These are phyloP conservation scores for Pichia scutulata DNA, from an alignment of 805 yeast genomes.

Conservation along the genomic window DNA sequence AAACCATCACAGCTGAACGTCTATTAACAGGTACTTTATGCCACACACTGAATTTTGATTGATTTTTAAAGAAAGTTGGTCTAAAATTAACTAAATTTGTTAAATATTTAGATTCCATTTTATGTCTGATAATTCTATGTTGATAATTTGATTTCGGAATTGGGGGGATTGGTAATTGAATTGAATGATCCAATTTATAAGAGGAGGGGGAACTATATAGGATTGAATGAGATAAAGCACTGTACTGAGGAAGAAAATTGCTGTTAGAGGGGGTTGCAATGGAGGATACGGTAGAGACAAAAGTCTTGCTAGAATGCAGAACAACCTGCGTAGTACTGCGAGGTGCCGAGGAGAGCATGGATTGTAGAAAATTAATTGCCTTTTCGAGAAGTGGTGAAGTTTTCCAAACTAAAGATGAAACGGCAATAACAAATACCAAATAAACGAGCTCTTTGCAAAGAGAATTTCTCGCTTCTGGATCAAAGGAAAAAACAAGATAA, in stretches of 20 bases:
- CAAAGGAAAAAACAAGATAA: neutral
- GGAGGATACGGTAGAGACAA: neutral
- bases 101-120: conserved; percentile 29
- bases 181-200: neutral
- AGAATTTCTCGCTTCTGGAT: neutral
- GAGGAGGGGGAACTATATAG: neutral
- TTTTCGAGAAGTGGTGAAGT: neutral
- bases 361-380: neutral
- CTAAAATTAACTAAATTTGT: conserved; percentile 29
- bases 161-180: conserved; percentile 3
- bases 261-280: neutral
- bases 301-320: neutral
- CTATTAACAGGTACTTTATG: conserved; percentile 54
- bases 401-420: neutral
- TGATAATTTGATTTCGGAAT: conserved; percentile 3
- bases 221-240: neutral
- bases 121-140: conserved; percentile 4
- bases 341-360: neutral
- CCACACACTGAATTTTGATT: conserved; percentile 43
- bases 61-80: conserved; percentile 29
- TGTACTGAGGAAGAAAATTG: neutral
- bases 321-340: neutral
- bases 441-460: neutral
- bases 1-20: conserved; percentile 71
- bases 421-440: neutral